Base-by-base conservation (phyloP, 2,329 filamentous ascomycete species). In the Hypomyces perniciosus region DNA sequence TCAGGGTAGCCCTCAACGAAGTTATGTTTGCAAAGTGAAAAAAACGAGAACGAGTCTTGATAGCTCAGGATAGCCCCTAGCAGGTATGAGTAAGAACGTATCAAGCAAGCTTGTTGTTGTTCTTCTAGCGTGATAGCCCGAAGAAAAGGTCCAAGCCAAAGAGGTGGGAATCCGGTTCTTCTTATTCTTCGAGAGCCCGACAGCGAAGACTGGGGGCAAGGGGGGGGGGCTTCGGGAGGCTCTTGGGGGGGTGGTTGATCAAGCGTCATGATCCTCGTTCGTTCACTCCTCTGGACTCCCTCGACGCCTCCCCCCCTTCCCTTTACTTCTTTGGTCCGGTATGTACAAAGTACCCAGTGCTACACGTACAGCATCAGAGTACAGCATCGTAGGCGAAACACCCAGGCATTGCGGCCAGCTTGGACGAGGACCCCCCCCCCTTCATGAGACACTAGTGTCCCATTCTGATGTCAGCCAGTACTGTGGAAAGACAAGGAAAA, bases 1-100 rank as follows among this genome's bases (percentile, higher is more conserved):
- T 55, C 53, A 55, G 53, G 53, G 53, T 55, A 55, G 53, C 53
- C 53, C 53, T 55, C 53, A 55, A 52, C 37, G 8, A 41, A 44
- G 46, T 28, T 13, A 12, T 31, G 12, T 30, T 31, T 42, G 41
- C 26, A 35, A 13, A 45, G 30, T 26, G 41, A 29, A 43, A 46
- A 28, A 26, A 29, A 34, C 41, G 41, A 27, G 13, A 34, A 35
- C 35, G 44, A 13, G 46, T 37, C 37, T 48, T 20, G 35, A 38
- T 35, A 38, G 26, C 12, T 34, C 28, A 43, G 13, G 33, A 28
- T 34, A 37, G 8, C 6, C 40, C 28, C 39, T 40, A 2, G 20
- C 20, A 20, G 20, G 20, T 20, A 20, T 20, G 20, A 20, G 20
- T 20, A 20, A 20, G 31, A 6, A 12, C 5, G 13, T 39, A 40